phyloP scores from a whole-genome alignment of 495 filamentous ascomycete genomes.

The Bathelium albidoporum region DNA sequence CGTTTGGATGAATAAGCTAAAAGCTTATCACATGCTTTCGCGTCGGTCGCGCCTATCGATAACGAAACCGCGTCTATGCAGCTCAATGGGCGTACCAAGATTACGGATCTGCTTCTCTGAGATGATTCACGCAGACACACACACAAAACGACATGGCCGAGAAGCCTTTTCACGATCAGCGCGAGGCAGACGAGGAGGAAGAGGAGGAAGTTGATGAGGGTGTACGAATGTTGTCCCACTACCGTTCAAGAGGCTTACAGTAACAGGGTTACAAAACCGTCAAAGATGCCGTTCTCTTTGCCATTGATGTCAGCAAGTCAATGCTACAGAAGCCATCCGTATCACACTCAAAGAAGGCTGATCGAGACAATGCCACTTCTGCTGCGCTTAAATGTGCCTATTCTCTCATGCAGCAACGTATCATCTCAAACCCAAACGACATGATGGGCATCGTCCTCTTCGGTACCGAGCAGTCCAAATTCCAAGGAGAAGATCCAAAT shows the following conservation, averaged over 20 bases:
- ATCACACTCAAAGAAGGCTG: slow-evolving; percentile 58
- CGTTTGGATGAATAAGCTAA: background rate
- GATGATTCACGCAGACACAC: too few relatives aligned
- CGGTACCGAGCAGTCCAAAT: slow-evolving; percentile 77
- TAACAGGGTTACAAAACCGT: slow-evolving; percentile 62
- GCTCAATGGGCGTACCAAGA: background rate
- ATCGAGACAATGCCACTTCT: slow-evolving; percentile 46
- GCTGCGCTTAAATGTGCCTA: slow-evolving; percentile 94
- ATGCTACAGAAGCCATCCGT: slow-evolving; percentile 66
- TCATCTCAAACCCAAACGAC: slow-evolving; percentile 91
- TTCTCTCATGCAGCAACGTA: slow-evolving; percentile 90
- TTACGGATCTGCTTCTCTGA: background rate
- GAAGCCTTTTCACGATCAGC: background rate
- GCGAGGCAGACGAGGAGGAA: background rate
- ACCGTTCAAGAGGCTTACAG: too few relatives aligned
- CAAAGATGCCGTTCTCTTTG: slow-evolving; percentile 95
- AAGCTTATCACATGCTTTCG: slow-evolving; percentile 5
- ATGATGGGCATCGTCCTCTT: slow-evolving; percentile 98
- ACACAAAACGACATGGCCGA: background rate
- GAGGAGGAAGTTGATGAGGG: background rate
- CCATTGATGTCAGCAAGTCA: slow-evolving; percentile 83
- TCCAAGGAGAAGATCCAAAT: slow-evolving; percentile 55
- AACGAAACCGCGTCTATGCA: background rate
- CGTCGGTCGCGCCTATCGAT: background rate
- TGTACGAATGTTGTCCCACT: too few relatives aligned